Conservation (phyloP, 2,329 filamentous ascomycete genomes). For the Colletotrichum abscissum region DNA sequence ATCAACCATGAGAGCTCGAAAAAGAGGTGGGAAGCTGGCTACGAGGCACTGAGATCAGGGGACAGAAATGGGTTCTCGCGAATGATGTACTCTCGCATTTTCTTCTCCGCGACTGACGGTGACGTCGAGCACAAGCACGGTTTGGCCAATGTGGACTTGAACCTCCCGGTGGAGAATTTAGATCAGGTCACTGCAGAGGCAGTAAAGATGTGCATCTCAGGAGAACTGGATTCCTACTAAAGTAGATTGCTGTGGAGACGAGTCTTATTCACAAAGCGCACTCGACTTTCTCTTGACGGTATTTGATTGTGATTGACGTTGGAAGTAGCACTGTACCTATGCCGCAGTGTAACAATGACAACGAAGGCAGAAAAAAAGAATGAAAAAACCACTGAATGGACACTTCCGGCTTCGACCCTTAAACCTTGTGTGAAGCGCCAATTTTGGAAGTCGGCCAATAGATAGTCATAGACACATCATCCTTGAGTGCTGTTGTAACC, state of each 20-base stretch:
- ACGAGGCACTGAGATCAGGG: slow-evolving; percentile 55
- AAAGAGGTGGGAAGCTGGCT: slow-evolving; percentile 60
- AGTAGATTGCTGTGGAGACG: no score
- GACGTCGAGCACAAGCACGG: slow-evolving; percentile 53
- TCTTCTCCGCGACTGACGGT: slow-evolving; percentile 56
- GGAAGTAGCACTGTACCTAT: no score
- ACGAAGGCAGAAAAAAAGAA: no score
- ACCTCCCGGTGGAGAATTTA: slow-evolving; percentile 67
- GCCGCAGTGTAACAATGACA: no score
- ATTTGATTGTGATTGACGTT: no score
- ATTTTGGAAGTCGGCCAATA: no score
- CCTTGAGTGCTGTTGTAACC: not conserved
- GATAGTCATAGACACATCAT: not conserved
- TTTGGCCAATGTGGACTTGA: slow-evolving; percentile 63
- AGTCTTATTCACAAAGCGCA: no score
- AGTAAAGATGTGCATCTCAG: slow-evolving; percentile 50
- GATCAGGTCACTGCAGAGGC: slow-evolving; percentile 65
- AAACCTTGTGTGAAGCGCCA: no score
- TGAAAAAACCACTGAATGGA: no score
- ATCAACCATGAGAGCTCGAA: slow-evolving; percentile 59
- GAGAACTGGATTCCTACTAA: not conserved
- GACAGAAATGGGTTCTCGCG: slow-evolving; percentile 55
- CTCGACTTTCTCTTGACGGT: no score
- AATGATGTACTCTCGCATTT: slow-evolving; percentile 66
- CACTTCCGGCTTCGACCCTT: no score